Base-by-base conservation (phyloP, 1,139 yeast species). In the Kluyveromyces sp. region DNA sequence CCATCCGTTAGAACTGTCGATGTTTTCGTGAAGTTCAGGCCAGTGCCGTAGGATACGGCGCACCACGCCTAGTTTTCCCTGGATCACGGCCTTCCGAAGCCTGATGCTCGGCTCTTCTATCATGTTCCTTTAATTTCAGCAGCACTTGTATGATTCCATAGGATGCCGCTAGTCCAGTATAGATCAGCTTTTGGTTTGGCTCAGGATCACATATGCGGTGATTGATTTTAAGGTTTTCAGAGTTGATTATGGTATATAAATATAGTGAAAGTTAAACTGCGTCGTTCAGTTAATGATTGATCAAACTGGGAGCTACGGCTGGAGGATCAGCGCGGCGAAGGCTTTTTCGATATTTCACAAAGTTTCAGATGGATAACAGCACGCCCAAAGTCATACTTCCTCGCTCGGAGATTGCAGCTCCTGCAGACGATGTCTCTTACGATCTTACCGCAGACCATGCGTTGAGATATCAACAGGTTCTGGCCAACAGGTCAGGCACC, bases 1-100 rank as follows among this genome's bases (percentile, higher is more conserved):
- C 96, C 96, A 89, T 1, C 97, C 97, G 54, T 83, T 78, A 35
- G 68, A 47, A 12, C 80, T 70, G 60, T 92, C 89, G 18, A 79
- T 71, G 58, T 88, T 86, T 45, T 82, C 78, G 64, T 94, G 68
- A 39, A 88, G 69, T 32, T 80, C 84, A 0, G 96, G 96, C 56
- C 75, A 84, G 41, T 94, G 71, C 43, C 74, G 70, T 13, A 89
- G 64, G 9, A 92, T 67, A 28, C 95, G 73, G 53, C 78, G 75
- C 31, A 85, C 92, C 22, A 85, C 82, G 22, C 81, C 73, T 19
- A 82, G 69, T 53, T 85, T 83, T 31, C 94, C 94, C 43, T 75
- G 74, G 4, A 74, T 70, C 15, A 89, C 75, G 8, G 96, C 94
- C 49, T 75, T 75, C 44, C 96, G 75, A 28, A 92, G 74, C 46